phyloP scores from a whole-genome alignment of 768 basidiomycete genomes.

The Rubroboletus satanas region DNA sequence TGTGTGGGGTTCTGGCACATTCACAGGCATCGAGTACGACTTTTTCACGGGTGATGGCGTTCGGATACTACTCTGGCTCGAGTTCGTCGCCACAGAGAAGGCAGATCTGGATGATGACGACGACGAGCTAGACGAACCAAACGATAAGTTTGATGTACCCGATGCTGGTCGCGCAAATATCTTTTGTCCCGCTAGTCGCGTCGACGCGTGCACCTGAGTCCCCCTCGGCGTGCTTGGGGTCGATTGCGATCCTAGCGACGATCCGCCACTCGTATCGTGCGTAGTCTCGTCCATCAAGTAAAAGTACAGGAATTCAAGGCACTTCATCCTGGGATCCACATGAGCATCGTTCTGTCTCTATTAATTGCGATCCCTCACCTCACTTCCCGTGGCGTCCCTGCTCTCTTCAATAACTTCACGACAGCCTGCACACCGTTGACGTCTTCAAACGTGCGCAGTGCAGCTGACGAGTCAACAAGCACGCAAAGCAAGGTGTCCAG shows the following conservation, averaged over 20 bases:
- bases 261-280: constrained; percentile 3
- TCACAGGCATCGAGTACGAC: constrained; percentile 19
- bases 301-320: constrained; percentile 91
- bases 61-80: constrained; percentile 25
- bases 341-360: neutral
- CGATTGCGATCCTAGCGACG: constrained; percentile 25
- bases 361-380: constrained; percentile 66
- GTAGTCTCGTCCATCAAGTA: constrained; percentile 83
- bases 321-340: constrained; percentile 73
- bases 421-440: constrained; percentile 73
- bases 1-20: constrained; percentile 17
- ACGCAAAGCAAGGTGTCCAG: constrained; percentile 85
- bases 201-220: constrained; percentile 24
- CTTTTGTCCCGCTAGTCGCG: constrained; percentile 16
- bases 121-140: constrained; percentile 25
- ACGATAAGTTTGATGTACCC: constrained; percentile 15
- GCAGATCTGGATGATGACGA: constrained; percentile 33
- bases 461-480: constrained; percentile 78
- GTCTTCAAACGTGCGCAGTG: constrained; percentile 76
- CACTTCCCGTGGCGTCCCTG: constrained; percentile 82
- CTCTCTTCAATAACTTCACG: constrained; percentile 84
- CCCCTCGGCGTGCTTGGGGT: constrained; percentile 31
- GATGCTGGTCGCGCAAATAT: constrained; percentile 25
- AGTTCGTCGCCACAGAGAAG: constrained; percentile 39
- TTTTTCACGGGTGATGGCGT: constrained; percentile 45